Conservation (phyloP, 2,329 filamentous ascomycete species). For the Lasiodiplodia theobromae region DNA sequence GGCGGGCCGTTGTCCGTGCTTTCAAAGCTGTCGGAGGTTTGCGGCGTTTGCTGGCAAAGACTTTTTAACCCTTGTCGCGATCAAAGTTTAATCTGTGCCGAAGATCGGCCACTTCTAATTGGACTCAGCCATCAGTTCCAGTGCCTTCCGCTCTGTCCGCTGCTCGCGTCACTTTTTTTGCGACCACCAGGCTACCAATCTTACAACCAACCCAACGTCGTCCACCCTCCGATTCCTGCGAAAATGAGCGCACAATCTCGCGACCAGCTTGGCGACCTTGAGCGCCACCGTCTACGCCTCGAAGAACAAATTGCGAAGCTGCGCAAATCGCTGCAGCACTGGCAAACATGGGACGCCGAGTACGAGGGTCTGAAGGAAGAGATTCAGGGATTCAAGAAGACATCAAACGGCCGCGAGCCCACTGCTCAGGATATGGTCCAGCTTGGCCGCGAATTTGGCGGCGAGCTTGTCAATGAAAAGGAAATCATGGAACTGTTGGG, state of each 20-base stretch:
- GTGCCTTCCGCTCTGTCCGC: slow-evolving; percentile 14
- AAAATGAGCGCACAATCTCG: slow-evolving; percentile 33
- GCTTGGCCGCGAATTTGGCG: slow-evolving; percentile 66
- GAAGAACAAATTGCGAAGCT: slow-evolving; percentile 79
- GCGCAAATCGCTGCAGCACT: slow-evolving; percentile 79
- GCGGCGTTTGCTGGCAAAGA: not conserved
- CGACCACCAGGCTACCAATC: not conserved
- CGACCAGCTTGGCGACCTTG: slow-evolving; percentile 70
- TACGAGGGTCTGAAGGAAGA: slow-evolving; percentile 91
- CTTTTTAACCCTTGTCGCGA: not conserved
- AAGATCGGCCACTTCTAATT: not conserved
- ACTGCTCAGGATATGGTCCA: slow-evolving; percentile 42
- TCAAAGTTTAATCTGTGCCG: not conserved
- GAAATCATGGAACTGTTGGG: slow-evolving; percentile 64
- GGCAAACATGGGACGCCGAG: slow-evolving; percentile 89
- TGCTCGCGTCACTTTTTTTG: slow-evolving; percentile 26
- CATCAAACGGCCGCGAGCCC: slow-evolving; percentile 2
- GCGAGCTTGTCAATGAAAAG: slow-evolving; percentile 68
- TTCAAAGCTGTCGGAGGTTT: slow-evolving; percentile 21
- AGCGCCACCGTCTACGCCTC: slow-evolving; percentile 76
- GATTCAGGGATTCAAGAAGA: slow-evolving; percentile 62
- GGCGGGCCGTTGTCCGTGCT: slow-evolving; percentile 6
- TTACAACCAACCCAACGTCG: not conserved
- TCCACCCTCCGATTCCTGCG: not conserved
- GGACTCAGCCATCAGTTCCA: slow-evolving; percentile 7